Evolutionary conservation across 192 early-diverging fungal genomes (phyloP), one percentile per base, ranked within the genome.

Genomic region (Fimicolochytrium jonesii): DNA sequence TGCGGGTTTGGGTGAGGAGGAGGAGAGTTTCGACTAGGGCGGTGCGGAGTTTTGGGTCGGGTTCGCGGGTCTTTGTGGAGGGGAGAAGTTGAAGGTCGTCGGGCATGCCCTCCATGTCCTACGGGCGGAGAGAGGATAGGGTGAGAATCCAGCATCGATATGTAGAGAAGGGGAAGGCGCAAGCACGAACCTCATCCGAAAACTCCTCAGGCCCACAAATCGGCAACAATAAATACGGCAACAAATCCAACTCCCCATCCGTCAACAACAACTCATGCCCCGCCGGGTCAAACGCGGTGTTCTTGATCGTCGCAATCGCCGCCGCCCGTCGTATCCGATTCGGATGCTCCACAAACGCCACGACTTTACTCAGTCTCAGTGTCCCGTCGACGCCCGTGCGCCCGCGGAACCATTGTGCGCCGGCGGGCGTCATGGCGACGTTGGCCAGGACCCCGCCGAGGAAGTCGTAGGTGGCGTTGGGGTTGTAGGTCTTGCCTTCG

Each of bases 401-500:
- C 22, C 73, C 73, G 7, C 53, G 68, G 36, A 95, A 72, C 66
- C 91, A 91, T 37, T 76, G 84, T 0, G 77, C 78, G 23, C 95
- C 74, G 1, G 29, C 48, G 20, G 67, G 67, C 23, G 64, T 49
- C 35, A 70, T 77, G 3, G 92, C 84, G 28, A 95, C 65, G 42
- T 95, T 92, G 15, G 92, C 92, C 78, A 98, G 95, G 10, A 97
- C 93, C 36, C 90, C 91, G 26, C 89, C 88, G 62, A 98, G 80
- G 56, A 92, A 95, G 39, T 91, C 73, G 64, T 76, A 96, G 25
- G 83, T 79, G 28, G 93, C 92, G 36, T 84, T 60, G 43, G 84
- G 79, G 68, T 97, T 95, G 74, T 89, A 92, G 29, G 72, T 66
- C 31, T 81, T 85, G 32, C 86, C 81, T 58, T 87, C 87, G 29